Conservation (phyloP, 371 early-diverging fungal genomes). For the Apophysomyces sp. region DNA sequence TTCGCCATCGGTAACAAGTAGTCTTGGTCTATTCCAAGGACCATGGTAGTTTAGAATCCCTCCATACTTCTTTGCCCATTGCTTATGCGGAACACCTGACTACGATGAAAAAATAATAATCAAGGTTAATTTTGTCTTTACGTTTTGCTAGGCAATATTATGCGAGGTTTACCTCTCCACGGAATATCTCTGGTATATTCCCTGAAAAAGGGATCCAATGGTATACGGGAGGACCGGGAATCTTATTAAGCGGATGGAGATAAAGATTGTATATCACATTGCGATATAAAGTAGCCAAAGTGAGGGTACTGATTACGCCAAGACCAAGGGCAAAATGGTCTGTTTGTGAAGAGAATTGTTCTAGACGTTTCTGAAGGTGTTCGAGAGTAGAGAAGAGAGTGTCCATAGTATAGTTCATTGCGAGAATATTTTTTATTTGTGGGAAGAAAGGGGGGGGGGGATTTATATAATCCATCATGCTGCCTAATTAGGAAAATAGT, state of each 20-base stretch:
- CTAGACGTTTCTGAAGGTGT: background rate
- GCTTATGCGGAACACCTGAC: constrained; percentile 43
- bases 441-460: no score
- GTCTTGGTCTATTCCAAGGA: constrained; percentile 46
- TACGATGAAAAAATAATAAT: constrained; percentile 3
- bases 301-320: background rate
- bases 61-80: constrained; percentile 55
- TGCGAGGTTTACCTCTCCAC: constrained; percentile 27
- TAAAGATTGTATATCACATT: constrained; percentile 45
- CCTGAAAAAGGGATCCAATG: constrained; percentile 53
- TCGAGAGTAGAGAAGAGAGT: background rate
- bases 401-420: background rate
- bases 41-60: constrained; percentile 48
- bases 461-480: background rate
- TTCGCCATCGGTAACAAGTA: constrained; percentile 52
- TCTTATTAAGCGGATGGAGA: constrained; percentile 43
- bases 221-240: constrained; percentile 58
- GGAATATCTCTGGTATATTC: constrained; percentile 46
- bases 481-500: background rate
- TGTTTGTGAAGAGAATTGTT: background rate
- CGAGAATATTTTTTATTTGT: no score
- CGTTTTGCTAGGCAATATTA: background rate
- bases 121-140: no score
- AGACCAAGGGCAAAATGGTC: background rate
- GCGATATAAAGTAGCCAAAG: background rate